Percentiles rank a stretch among this genome's conserved stretches.
phyloP scores from a whole-genome alignment of 2,329 filamentous ascomycete species.

The Aspergillus texensis region DNA sequence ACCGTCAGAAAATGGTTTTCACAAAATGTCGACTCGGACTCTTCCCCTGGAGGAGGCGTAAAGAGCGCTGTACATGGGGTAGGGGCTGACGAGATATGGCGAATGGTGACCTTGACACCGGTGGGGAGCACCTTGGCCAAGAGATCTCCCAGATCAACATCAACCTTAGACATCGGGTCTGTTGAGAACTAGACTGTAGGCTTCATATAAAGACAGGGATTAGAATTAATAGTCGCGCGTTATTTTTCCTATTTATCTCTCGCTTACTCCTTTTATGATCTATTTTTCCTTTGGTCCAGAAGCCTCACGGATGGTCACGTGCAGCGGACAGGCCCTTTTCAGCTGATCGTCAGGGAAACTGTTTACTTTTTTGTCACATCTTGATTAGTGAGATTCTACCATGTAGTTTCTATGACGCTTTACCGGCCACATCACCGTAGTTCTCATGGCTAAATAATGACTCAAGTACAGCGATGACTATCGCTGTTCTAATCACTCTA shows the following conservation, averaged over 20 bases:
- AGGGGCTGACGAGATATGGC: constrained; percentile 87
- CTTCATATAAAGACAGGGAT: constrained; percentile 5
- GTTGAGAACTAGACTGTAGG: background rate
- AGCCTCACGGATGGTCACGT: constrained; percentile 18
- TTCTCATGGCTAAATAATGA: background rate
- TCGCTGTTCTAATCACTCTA: background rate
- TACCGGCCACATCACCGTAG: background rate
- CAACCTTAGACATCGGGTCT: constrained; percentile 32
- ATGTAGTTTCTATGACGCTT: no score
- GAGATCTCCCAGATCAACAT: constrained; percentile 44
- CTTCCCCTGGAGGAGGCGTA: constrained; percentile 71
- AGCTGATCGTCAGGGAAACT: constrained; percentile 2
- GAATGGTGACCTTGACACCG: constrained; percentile 65
- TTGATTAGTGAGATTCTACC: background rate
- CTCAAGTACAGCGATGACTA: background rate
- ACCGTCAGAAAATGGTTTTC: constrained; percentile 78
- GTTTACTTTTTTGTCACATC: background rate
- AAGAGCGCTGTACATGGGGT: constrained; percentile 75
- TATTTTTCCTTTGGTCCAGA: constrained; percentile 11
- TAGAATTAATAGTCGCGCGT: constrained; percentile 5
- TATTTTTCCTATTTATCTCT: background rate
- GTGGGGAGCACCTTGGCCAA: constrained; percentile 57
- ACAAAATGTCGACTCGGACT: constrained; percentile 77
- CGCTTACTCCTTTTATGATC: constrained; percentile 4
- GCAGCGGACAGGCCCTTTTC: constrained; percentile 3